Evolutionary conservation across 768 basidiomycete genomes (phyloP).

Genomic region (Neoboletus brunneissimus): DNA sequence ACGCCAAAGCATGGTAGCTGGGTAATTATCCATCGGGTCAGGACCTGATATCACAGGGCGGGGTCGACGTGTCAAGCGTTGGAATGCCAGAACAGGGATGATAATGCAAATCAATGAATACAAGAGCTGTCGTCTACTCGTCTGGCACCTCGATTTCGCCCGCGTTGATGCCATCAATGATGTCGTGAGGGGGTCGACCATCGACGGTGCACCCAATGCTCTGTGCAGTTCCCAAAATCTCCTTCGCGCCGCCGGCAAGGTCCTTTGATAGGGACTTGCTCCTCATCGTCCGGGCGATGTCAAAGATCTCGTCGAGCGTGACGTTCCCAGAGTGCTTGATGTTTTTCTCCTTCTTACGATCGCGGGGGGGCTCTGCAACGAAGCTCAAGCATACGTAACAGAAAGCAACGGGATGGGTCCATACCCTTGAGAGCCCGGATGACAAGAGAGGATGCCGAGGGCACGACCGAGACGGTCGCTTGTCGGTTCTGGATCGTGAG

Average conservation of each 20-base stretch:
- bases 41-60: not conserved
- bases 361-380: constrained; percentile 87
- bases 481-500: constrained; percentile 99
- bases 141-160: constrained; percentile 85
- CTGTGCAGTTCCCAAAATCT: constrained; percentile 98
- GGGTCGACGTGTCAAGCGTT: not conserved
- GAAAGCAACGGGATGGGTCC: constrained; percentile 19
- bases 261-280: constrained; percentile 92
- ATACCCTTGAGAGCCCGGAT: constrained; percentile 96
- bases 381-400: not conserved
- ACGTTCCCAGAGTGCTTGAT: constrained; percentile 98
- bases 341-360: constrained; percentile 99
- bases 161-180: constrained; percentile 84
- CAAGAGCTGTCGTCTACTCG: constrained; percentile 51
- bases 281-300: constrained; percentile 96
- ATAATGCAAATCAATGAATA: constrained; percentile 22
- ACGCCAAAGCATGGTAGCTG: not conserved
- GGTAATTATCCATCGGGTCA: not conserved
- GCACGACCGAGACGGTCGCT: constrained; percentile 94
- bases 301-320: constrained; percentile 87
- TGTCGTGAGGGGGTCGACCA: constrained; percentile 87
- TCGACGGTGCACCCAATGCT: constrained; percentile 96
- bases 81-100: constrained; percentile 13
- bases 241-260: constrained; percentile 86
- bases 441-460: constrained; percentile 95